These are phyloP conservation scores for Hanseniaspora clermontiae DNA, from an alignment of 805 yeast genomes.

Conservation along the genomic window DNA sequence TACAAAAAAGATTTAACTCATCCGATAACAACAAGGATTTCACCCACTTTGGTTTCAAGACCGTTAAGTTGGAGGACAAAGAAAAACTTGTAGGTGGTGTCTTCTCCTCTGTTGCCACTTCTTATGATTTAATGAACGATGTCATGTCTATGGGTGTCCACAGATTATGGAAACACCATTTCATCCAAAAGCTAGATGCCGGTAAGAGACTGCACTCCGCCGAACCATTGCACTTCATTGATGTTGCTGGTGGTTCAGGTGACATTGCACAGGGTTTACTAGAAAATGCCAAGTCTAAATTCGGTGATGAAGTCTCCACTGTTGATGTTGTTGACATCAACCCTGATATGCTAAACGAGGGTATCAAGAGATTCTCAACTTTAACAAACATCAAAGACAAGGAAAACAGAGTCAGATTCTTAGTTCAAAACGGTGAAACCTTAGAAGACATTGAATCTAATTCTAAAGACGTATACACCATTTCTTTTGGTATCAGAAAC, in stretches of 20 bases:
- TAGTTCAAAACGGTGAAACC: conserved; percentile 86
- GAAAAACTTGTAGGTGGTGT: conserved; percentile 76
- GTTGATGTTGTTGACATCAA: conserved; percentile 94
- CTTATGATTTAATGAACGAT: conserved; percentile 93
- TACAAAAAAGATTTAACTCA: neutral
- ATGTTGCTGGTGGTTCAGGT: conserved; percentile 98
- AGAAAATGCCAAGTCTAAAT: conserved; percentile 74
- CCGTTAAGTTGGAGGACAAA: conserved; percentile 67
- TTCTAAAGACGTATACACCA: conserved; percentile 89
- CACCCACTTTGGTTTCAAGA: conserved; percentile 89
- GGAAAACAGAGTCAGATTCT: conserved; percentile 52
- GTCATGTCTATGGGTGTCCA: conserved; percentile 95
- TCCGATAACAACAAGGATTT: conserved; percentile 28
- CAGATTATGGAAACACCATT: conserved; percentile 86
- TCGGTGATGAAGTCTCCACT: conserved; percentile 58
- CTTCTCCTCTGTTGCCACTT: conserved; percentile 87
- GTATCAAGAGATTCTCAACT: conserved; percentile 51
- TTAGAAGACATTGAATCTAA: conserved; percentile 72
- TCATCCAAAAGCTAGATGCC: conserved; percentile 77
- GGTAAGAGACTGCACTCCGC: conserved; percentile 77
- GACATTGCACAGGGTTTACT: conserved; percentile 92
- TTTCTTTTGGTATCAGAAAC: conserved; percentile 94
- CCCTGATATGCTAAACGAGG: conserved; percentile 90
- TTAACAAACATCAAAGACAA: conserved; percentile 44
- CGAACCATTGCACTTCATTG: conserved; percentile 73